A percentile compares a stretch with the other conserved stretches of the same genome.
Conservation (phyloP, 2,329 filamentous ascomycete genomes). For the Chaetomiaceae sp. region DNA sequence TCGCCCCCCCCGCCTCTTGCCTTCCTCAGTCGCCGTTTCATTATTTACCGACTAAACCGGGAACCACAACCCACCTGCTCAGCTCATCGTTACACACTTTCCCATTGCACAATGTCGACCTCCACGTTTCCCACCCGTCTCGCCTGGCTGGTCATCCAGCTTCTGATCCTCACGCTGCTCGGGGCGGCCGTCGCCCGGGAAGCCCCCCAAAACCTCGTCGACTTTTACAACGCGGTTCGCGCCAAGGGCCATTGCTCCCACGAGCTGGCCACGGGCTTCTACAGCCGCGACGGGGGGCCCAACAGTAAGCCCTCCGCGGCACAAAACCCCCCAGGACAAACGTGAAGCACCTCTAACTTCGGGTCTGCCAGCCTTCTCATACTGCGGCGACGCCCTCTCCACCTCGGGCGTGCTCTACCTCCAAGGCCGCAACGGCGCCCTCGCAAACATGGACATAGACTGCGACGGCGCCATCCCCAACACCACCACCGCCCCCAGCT, state of each 20-base stretch:
- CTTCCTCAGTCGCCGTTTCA: too few species aligned
- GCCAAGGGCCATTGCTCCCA: conserved; percentile 30
- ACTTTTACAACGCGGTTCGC: conserved; percentile 33
- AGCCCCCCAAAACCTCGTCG: conserved; percentile 27
- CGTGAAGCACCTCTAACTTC: neutral
- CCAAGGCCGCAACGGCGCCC: conserved; percentile 33
- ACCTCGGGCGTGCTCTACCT: conserved; percentile 40
- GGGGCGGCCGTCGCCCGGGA: neutral
- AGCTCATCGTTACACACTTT: too few species aligned
- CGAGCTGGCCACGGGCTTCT: conserved; percentile 32
- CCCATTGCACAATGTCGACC: neutral
- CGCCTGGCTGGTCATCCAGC: neutral
- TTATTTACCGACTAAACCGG: too few species aligned
- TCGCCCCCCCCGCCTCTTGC: too few species aligned
- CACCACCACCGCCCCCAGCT: conserved; percentile 30
- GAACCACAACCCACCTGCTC: too few species aligned
- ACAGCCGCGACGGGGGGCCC: conserved; percentile 28
- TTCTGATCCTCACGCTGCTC: neutral
- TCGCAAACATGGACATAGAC: conserved; percentile 56
- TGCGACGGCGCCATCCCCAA: conserved; percentile 43
- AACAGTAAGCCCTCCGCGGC: conserved; percentile 21
- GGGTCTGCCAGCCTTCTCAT: conserved; percentile 31
- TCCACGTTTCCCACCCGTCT: too few species aligned
- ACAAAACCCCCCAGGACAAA: neutral
- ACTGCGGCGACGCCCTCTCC: conserved; percentile 41